These are phyloP conservation scores for Yamadazyma diddensiae DNA, from an alignment of 1,139 yeast genomes.

Conservation along the genomic window DNA sequence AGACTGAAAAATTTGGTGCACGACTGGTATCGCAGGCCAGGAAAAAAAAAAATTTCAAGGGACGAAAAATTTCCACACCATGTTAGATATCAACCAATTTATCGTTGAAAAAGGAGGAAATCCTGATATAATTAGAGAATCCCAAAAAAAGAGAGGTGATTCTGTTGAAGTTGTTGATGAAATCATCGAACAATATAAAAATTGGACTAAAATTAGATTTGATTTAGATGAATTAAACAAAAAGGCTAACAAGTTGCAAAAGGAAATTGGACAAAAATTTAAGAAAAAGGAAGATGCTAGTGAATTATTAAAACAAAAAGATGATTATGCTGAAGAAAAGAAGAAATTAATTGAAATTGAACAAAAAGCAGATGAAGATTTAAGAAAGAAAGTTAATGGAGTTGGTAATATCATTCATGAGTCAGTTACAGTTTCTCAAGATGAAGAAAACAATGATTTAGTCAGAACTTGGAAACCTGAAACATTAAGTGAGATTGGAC, in stretches of 20 bases:
- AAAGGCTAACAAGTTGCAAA: slow-evolving; percentile 80
- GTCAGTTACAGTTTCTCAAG: slow-evolving; percentile 79
- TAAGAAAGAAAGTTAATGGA: slow-evolving; percentile 77
- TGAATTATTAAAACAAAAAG: slow-evolving; percentile 79
- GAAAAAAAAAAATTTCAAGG: slow-evolving; percentile 5
- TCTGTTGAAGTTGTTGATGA: slow-evolving; percentile 94
- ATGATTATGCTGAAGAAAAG: slow-evolving; percentile 66
- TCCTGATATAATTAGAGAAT: slow-evolving; percentile 81
- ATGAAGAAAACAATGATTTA: slow-evolving; percentile 88
- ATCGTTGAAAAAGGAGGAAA: slow-evolving; percentile 96
- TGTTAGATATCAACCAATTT: slow-evolving; percentile 91
- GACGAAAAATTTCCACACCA: slow-evolving; percentile 19
- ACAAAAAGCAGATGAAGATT: slow-evolving; percentile 71
- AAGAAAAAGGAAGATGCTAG: slow-evolving; percentile 94
- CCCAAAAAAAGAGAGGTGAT: slow-evolving; percentile 94
- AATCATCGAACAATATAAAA: slow-evolving; percentile 84
- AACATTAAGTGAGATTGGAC: slow-evolving; percentile 51
- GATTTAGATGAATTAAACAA: slow-evolving; percentile 89
- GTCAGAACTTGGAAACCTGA: slow-evolving; percentile 86
- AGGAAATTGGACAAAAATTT: slow-evolving; percentile 87
- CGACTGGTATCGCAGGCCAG: neutral
- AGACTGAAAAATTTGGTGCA: neutral
- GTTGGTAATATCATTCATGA: slow-evolving; percentile 95
- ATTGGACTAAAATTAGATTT: slow-evolving; percentile 90
- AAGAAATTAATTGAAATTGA: slow-evolving; percentile 63